Evolutionary conservation across 257 asterid species (phyloP).

Genomic region (Thymus mandschuricus): DNA sequence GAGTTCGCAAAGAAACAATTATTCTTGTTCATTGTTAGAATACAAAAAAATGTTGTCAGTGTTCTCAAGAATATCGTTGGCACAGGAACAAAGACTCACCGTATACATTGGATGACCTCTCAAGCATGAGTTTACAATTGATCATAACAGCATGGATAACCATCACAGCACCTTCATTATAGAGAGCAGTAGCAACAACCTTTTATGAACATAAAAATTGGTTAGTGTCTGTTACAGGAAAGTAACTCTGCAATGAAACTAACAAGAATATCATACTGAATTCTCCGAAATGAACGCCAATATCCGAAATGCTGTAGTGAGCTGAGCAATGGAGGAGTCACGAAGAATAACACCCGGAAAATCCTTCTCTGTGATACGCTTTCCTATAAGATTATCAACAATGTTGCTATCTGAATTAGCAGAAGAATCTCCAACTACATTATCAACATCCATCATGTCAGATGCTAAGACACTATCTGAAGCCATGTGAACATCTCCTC

Average conservation of each 20-base stretch:
- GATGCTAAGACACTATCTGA: slow-evolving; percentile 85
- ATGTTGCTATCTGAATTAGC: slow-evolving; percentile 74
- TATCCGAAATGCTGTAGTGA: slow-evolving; percentile 90
- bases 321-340: slow-evolving; percentile 86
- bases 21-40: neutral
- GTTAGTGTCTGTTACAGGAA: slow-evolving; percentile 31
- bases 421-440: slow-evolving; percentile 85
- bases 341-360: slow-evolving; percentile 88
- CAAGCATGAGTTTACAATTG: slow-evolving; percentile 91
- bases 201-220: slow-evolving; percentile 40
- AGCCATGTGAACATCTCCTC: slow-evolving; percentile 94
- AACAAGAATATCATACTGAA: slow-evolving; percentile 50
- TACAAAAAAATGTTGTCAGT: neutral
- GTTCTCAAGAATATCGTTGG: slow-evolving; percentile 1
- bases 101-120: slow-evolving; percentile 86
- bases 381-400: slow-evolving; percentile 85
- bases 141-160: slow-evolving; percentile 91
- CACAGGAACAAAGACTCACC: slow-evolving; percentile 59
- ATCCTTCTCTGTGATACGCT: slow-evolving; percentile 91
- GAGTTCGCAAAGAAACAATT: neutral
- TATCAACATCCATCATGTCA: slow-evolving; percentile 91
- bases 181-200: slow-evolving; percentile 90
- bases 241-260: slow-evolving; percentile 22
- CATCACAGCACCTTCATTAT: slow-evolving; percentile 95
- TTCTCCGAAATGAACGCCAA: slow-evolving; percentile 87